Percentiles rank a stretch among this genome's conserved stretches.
Conservation (phyloP, 768 basidiomycete genomes). For the Phylloporus sp. region DNA sequence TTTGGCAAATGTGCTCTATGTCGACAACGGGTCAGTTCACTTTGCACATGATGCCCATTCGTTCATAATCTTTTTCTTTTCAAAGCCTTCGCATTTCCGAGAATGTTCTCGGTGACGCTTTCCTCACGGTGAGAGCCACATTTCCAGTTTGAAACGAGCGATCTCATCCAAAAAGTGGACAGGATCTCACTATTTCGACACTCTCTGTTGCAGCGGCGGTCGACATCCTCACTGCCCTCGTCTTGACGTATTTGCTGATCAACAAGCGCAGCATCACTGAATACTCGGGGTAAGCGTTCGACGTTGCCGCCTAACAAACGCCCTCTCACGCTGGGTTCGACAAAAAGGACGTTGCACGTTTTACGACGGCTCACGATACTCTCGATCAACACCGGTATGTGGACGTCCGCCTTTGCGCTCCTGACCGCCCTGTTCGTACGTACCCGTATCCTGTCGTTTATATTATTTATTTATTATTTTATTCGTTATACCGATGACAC, state of each 20-base stretch:
- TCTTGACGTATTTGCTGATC: conserved; percentile 6
- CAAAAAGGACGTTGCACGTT: conserved; percentile 10
- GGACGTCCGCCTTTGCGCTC: conserved; percentile 47
- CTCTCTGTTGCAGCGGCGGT: conserved; percentile 1
- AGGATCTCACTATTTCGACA: neutral
- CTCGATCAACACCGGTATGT: conserved; percentile 31
- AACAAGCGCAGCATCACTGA: neutral
- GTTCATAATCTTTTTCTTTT: neutral
- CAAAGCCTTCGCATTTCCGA: neutral
- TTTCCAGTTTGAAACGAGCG: neutral
- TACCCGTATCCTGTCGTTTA: conserved; percentile 14
- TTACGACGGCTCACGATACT: conserved; percentile 10
- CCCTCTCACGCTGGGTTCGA: neutral
- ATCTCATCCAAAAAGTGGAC: neutral
- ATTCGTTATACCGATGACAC: no score
- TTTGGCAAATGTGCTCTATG: neutral
- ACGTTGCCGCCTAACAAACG: neutral
- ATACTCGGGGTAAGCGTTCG: neutral
- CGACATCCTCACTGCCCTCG: conserved; percentile 6
- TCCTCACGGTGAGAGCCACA: neutral
- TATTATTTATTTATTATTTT: no score
- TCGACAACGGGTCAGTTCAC: conserved; percentile 3
- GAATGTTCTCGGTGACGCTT: neutral
- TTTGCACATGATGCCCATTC: neutral
- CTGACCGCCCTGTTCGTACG: conserved; percentile 39